phyloP scores from a whole-genome alignment of 495 filamentous ascomycete genomes.

The Glutinoglossum americanum region DNA sequence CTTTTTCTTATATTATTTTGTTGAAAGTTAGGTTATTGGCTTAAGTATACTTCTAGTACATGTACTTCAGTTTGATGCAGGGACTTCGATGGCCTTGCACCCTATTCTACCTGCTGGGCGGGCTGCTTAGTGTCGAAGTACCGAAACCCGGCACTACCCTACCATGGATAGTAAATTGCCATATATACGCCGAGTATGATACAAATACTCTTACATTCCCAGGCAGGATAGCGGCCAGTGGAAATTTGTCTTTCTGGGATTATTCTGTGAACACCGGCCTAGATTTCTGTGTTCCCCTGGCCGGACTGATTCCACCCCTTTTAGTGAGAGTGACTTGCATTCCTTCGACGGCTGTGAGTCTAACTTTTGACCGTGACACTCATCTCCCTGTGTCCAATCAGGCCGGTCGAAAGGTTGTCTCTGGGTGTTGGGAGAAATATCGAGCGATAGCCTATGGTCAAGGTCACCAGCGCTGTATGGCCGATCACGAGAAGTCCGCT shows the following conservation, averaged over 20 bases:
- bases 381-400: neutral
- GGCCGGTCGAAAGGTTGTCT: neutral
- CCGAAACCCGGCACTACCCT: no score
- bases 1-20: no score
- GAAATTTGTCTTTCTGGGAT: neutral
- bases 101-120: no score
- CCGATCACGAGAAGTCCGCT: neutral
- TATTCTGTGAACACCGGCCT: neutral
- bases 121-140: no score
- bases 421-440: neutral
- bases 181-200: no score
- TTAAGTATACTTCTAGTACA: no score
- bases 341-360: neutral
- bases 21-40: no score
- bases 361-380: neutral
- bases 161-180: no score
- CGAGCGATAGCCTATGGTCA: neutral
- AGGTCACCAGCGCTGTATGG: neutral
- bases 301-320: neutral
- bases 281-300: neutral
- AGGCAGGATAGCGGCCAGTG: neutral
- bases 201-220: neutral
- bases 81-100: no score
- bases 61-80: no score
- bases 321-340: neutral